A percentile compares a stretch with the other conserved stretches of the same genome.
Evolutionary conservation across 2,329 filamentous ascomycete species (phyloP).

Genomic region (Byssochlamys sp.): DNA sequence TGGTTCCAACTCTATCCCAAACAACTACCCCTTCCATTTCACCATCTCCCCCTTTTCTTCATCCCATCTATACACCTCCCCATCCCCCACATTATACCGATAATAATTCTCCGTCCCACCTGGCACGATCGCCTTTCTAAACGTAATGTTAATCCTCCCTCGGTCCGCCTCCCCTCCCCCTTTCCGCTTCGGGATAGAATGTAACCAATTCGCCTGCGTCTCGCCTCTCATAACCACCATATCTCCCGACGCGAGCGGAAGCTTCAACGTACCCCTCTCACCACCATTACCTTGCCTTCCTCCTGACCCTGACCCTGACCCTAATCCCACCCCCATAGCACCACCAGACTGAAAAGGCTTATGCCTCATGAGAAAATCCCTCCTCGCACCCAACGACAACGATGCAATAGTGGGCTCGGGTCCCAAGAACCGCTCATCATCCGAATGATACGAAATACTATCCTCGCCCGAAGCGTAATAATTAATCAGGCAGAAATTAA

Average conservation of each 20-base stretch:
- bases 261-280: slow-evolving; percentile 36
- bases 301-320: background rate
- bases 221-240: slow-evolving; percentile 69
- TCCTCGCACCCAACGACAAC: slow-evolving; percentile 59
- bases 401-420: slow-evolving; percentile 62
- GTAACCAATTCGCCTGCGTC: slow-evolving; percentile 69
- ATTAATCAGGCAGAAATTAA: slow-evolving; percentile 74
- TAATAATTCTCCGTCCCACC: slow-evolving; percentile 76
- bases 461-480: slow-evolving; percentile 71
- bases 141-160: slow-evolving; percentile 67
- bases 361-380: slow-evolving; percentile 72
- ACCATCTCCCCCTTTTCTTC: slow-evolving; percentile 16
- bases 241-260: slow-evolving; percentile 56
- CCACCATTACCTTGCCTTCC: slow-evolving; percentile 17
- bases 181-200: slow-evolving; percentile 66
- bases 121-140: slow-evolving; percentile 59
- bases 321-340: background rate
- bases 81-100: slow-evolving; percentile 67
- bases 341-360: slow-evolving; percentile 46
- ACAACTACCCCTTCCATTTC: background rate
- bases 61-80: slow-evolving; percentile 61
- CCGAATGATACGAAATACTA: slow-evolving; percentile 69
- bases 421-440: slow-evolving; percentile 70
- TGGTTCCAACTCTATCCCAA: background rate
- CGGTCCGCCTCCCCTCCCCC: slow-evolving; percentile 54